These are phyloP conservation scores for Arabis alpina DNA, from an alignment of 345 rosid species.

Conservation along the genomic window DNA sequence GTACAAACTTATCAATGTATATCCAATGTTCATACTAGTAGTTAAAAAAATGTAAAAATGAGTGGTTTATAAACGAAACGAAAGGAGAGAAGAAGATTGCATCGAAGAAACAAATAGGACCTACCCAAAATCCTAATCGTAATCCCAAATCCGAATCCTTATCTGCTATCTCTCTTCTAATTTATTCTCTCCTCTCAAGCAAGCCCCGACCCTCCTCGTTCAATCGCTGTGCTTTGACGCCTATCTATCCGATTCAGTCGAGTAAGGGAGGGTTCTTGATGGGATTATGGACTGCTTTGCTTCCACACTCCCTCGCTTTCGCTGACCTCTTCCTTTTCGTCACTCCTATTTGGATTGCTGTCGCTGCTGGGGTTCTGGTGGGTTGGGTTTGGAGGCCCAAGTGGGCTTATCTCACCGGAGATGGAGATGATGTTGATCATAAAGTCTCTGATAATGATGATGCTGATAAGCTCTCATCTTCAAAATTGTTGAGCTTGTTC, in stretches of 20 bases:
- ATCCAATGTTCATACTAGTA: background rate
- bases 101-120: conserved; percentile 40
- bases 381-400: conserved; percentile 98
- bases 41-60: background rate
- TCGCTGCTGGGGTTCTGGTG: conserved; percentile 76
- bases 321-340: conserved; percentile 57
- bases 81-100: conserved; percentile 32
- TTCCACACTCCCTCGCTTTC: conserved; percentile 52
- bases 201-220: conserved; percentile 45
- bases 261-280: conserved; percentile 47
- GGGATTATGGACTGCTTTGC: conserved; percentile 57
- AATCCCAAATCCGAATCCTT: conserved; percentile 74
- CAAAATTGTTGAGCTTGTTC: conserved; percentile 41
- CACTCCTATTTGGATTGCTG: conserved; percentile 85
- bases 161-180: conserved; percentile 45
- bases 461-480: conserved; percentile 36
- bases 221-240: conserved; percentile 45
- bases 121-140: conserved; percentile 59
- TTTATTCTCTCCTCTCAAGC: conserved; percentile 1
- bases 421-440: conserved; percentile 10
- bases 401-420: conserved; percentile 65
- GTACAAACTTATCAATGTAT: background rate
- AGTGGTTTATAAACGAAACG: background rate
- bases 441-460: background rate
- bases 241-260: background rate